Base-by-base conservation (phyloP, 495 filamentous ascomycete species). In the Tuber brumale region DNA sequence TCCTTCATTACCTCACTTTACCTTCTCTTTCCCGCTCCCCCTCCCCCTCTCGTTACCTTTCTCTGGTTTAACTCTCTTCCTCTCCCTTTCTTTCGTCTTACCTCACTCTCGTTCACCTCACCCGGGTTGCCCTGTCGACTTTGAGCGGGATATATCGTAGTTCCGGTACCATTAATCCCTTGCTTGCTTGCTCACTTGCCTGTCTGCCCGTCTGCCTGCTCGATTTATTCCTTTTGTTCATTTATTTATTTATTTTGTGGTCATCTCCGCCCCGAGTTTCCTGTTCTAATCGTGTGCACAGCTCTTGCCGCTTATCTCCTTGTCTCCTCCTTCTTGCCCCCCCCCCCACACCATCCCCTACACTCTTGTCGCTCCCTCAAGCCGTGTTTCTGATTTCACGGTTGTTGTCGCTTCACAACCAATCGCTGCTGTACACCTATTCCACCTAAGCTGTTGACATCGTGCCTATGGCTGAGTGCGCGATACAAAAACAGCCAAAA, bases 371-470 rank as follows among this genome's bases (percentile, higher is more conserved):
- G 51, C 51, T 27, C 51, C n/a, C 51, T 31, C 51, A 31, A 61
- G 51, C 51, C 51, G 51, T 61, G 51, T 61, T 61, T 61, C 51
- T 61, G 51, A 61, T 61, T 61, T 61, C n/a, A 31, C 51, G 51
- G 66, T 80, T 45, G 78, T 76, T 70, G 71, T 48, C 76, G 71
- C 57, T 61, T 43, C 43, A 70, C 42, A 71, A 39, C 78, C 78
- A 79, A 79, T 80, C 78, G 73, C 78, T 75, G 69, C 57, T 27
- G 78, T 80, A 76, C 73, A 76, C 78, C 76, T 71, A 46, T 57
- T 75, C 45, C 74, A 71, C 74, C 76, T 66, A 44, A 72, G 45
- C 45, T 76, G 74, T 72, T 45, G 74, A 74, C 48, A 74, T 80
- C 61, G 76, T 76, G 76, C 41, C 78, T 61, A 77, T 45, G 77